Base-by-base conservation (phyloP, 805 yeast genomes). In the Saccharomycopsis javanensis region DNA sequence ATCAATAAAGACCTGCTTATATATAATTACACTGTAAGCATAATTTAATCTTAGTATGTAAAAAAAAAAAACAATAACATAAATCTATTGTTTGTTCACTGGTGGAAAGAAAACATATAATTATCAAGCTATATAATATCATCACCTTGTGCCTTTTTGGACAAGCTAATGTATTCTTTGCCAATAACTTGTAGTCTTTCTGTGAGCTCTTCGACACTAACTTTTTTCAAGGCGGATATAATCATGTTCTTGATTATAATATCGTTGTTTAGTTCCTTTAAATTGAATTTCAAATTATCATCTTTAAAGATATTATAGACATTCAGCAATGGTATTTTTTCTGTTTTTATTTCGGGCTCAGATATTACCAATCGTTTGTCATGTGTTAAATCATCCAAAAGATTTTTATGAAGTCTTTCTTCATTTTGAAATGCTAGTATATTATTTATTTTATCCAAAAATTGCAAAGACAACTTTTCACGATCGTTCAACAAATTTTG, bases 381-480 rank as follows among this genome's bases (percentile, higher is more conserved):
- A 30, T 53, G 55, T 3, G 16, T 52, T 45, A 59, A 53, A 33
- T 59, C 60, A 15, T 20, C 28, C 27, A 50, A 31, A 10, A 59
- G 28, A 50, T 59, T 55, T 34, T 57, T 59, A 23, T 42, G 51
- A 15, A 45, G 6, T 23, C 58, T 50, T 38, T 59, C 60, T 15
- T 57, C 38, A 50, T 48, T 37, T 34, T 59, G 57, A 34, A 57
- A 53, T 15, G 35, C 37, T 13, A 59, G 20, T 20, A 59, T 51
- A 18, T 46, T 33, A 37, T 59, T 59, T n/a, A 59, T 59, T 28
- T 52, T 54, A 25, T 57, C 50, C 50, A 59, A 50, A 46, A 31
- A 45, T 15, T 42, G 13, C 18, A 54, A 31, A 10, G 62, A 59
- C 8, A 30, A 35, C 16, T 45, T 46, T 27, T 59, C 60, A 31